Evolutionary conservation across 768 basidiomycete genomes (phyloP).

Genomic region (Lentinus brumalis): DNA sequence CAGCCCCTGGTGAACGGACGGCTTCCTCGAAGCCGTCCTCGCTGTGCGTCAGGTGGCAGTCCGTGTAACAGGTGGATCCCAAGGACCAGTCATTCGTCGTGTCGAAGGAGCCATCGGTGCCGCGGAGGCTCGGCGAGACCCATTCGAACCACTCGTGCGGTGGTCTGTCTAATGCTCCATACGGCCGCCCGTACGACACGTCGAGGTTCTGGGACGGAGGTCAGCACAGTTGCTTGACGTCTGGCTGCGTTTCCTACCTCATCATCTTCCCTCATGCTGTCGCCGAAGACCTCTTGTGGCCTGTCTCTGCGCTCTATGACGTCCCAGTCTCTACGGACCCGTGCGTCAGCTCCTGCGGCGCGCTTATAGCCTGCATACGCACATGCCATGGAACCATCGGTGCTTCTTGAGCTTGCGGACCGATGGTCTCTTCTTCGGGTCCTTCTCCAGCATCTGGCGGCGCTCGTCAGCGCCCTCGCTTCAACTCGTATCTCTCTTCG

Average conservation of each 20-base stretch:
- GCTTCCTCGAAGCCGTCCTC: neutral
- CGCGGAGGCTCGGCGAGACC: conserved; percentile 5
- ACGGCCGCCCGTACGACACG: conserved; percentile 10
- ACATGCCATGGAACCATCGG: conserved; percentile 17
- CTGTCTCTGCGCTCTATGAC: neutral
- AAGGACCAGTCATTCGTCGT: neutral
- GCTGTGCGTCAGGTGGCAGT: conserved; percentile 5
- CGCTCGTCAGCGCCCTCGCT: neutral
- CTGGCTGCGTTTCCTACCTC: neutral
- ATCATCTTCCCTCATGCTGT: neutral
- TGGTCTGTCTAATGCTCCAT: neutral
- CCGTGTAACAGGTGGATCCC: conserved; percentile 3
- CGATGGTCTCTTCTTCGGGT: conserved; percentile 15
- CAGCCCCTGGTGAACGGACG: neutral
- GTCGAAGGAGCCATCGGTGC: neutral
- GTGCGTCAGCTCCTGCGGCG: neutral
- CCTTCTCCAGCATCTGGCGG: conserved; percentile 23
- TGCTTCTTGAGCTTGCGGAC: conserved; percentile 19
- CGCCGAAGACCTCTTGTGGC: neutral
- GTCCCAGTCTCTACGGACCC: conserved; percentile 3
- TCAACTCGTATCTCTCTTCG: neutral
- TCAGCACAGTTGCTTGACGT: no score
- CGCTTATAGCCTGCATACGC: neutral
- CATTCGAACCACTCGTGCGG: conserved; percentile 20
- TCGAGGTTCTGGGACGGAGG: neutral